Conservation (phyloP, 23 red algal species). For the Porphyridium purpureum region DNA sequence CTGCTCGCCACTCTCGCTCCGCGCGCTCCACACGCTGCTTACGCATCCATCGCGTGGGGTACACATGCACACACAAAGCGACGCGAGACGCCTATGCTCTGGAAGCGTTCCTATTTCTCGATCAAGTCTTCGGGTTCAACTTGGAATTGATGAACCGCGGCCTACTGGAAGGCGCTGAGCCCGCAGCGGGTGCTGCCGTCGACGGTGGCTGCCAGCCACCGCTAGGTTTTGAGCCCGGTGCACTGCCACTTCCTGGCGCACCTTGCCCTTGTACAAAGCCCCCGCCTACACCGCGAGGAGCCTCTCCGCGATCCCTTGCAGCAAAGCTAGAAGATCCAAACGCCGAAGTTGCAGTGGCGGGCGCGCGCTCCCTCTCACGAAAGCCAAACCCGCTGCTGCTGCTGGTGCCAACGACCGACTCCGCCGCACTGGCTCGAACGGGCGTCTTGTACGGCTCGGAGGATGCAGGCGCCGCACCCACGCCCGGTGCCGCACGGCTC, state of each 20-base stretch:
- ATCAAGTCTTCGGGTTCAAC: background rate
- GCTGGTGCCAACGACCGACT: too few species aligned
- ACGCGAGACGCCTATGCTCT: too few species aligned
- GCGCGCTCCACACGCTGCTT: too few species aligned
- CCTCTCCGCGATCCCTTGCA: background rate
- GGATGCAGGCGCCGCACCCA: too few species aligned
- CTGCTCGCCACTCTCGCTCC: too few species aligned
- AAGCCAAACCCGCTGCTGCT: too few species aligned
- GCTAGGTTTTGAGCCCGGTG: background rate
- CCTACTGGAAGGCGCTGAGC: background rate
- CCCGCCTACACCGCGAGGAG: background rate
- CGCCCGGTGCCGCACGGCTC: too few species aligned
- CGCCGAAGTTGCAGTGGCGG: background rate
- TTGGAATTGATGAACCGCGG: conserved; percentile 9
- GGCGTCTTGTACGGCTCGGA: too few species aligned
- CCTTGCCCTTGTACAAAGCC: background rate
- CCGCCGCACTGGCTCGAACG: too few species aligned
- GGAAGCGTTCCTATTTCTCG: too few species aligned
- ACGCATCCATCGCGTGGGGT: too few species aligned
- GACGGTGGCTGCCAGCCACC: background rate
- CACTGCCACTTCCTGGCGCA: background rate
- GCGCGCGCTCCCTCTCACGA: background rate
- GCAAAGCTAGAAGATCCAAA: background rate
- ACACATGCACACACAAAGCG: too few species aligned
- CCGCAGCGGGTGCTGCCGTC: conserved; percentile 1